Evolutionary conservation across 768 basidiomycete genomes (phyloP).

Genomic region (Mycena rebaudengoi): DNA sequence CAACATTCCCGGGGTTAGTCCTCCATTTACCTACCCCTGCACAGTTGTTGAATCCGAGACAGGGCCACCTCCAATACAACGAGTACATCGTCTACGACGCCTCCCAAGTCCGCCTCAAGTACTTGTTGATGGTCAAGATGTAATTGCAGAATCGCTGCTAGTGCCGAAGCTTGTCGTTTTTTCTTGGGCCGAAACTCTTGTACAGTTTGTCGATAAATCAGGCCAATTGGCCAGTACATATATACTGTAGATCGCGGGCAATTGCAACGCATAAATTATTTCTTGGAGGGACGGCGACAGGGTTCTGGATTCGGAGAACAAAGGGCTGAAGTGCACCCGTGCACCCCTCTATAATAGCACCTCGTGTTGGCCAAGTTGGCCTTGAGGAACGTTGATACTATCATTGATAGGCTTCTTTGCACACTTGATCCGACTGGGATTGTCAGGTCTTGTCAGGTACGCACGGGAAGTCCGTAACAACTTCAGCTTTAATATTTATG

Average conservation of each 20-base stretch:
- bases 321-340: too few species aligned
- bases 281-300: not conserved
- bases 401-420: too few species aligned
- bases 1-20: constrained; percentile 44
- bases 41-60: not conserved
- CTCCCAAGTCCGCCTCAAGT: constrained; percentile 64
- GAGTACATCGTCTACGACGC: constrained; percentile 72
- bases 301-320: not conserved
- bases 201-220: not conserved
- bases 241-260: constrained; percentile 25
- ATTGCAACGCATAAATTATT: constrained; percentile 27
- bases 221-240: constrained; percentile 16
- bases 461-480: too few species aligned
- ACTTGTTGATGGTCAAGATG: constrained; percentile 66
- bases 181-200: constrained; percentile 2
- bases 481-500: too few species aligned
- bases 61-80: constrained; percentile 24
- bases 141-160: too few species aligned
- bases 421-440: too few species aligned
- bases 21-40: not conserved
- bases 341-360: constrained; percentile 15
- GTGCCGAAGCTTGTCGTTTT: not conserved
- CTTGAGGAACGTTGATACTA: too few species aligned
- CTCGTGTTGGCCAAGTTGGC: not conserved
- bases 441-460: too few species aligned